A percentile compares a stretch with the other conserved stretches of the same genome.
Conservation (phyloP, 208 protist species). For the Acanthamoeba sp. region DNA sequence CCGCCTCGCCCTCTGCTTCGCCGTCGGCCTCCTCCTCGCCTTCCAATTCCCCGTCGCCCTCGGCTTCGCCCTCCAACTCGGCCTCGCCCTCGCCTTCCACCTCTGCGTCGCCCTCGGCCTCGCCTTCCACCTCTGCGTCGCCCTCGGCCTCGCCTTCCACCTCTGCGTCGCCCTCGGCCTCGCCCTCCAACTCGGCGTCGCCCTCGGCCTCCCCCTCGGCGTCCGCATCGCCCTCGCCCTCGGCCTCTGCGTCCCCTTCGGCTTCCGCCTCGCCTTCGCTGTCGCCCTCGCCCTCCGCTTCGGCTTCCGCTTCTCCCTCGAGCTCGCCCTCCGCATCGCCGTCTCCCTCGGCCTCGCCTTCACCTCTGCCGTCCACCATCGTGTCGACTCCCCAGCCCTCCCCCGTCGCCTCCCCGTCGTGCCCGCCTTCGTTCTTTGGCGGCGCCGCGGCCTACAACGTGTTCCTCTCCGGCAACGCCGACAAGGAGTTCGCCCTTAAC, state of each 20-base stretch:
- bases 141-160: too few relatives aligned
- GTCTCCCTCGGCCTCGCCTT: not conserved
- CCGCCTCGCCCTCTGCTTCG: too few relatives aligned
- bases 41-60: too few relatives aligned
- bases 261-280: not conserved
- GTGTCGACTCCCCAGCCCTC: not conserved
- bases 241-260: not conserved
- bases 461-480: slow-evolving; percentile 26
- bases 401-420: not conserved
- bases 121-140: too few relatives aligned
- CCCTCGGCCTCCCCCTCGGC: too few relatives aligned
- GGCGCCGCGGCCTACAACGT: slow-evolving; percentile 7
- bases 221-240: not conserved
- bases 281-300: not conserved
- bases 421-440: not conserved
- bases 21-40: too few relatives aligned
- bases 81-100: too few relatives aligned
- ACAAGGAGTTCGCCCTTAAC: slow-evolving; percentile 6
- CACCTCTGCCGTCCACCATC: not conserved
- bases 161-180: too few relatives aligned
- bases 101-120: too few relatives aligned
- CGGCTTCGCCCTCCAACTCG: too few relatives aligned
- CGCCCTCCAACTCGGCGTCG: too few relatives aligned
- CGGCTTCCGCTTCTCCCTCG: not conserved
- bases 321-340: not conserved